Percentiles rank a stretch among this genome's conserved stretches.
Evolutionary conservation across 2,329 filamentous ascomycete genomes (phyloP).

Genomic region (Hypoxylon sp.): DNA sequence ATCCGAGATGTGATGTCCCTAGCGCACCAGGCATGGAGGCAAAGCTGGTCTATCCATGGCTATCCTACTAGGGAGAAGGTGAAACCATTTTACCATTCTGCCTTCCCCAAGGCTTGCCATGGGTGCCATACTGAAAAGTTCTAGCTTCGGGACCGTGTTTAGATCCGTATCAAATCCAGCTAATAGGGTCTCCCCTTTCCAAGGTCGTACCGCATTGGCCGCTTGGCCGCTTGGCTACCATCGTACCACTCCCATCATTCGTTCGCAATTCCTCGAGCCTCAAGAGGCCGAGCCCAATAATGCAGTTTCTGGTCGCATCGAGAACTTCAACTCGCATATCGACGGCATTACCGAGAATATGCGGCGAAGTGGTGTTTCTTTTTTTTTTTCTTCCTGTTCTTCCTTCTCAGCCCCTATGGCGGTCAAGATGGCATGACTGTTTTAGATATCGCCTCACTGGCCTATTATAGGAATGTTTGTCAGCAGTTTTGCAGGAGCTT

Average conservation of each 20-base stretch:
- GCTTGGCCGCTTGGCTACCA: not conserved
- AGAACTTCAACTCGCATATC: conserved; percentile 8
- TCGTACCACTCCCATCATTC: conserved; percentile 12
- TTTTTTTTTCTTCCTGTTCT: not conserved
- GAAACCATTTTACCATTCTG: not conserved
- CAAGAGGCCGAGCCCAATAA: not conserved
- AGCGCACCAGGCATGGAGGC: not conserved
- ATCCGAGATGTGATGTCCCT: not conserved
- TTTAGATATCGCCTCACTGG: conserved; percentile 5
- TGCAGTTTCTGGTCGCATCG: not conserved
- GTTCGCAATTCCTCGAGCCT: conserved; percentile 1
- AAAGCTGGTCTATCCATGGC: not conserved
- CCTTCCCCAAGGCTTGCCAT: not conserved
- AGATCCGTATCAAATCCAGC: not conserved
- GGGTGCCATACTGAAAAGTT: not conserved
- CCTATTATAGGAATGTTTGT: conserved; percentile 11
- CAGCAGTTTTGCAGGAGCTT: conserved; percentile 9
- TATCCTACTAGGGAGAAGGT: not conserved
- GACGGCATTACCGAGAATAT: not conserved
- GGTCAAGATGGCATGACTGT: conserved; percentile 22
- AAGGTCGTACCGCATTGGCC: not conserved
- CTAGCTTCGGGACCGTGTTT: not conserved
- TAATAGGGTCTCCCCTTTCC: not conserved
- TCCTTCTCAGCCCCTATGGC: conserved; percentile 3
- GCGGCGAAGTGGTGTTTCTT: not conserved